Evolutionary conservation across 768 basidiomycete genomes (phyloP), one percentile per base, ranked within the genome.

Genomic region (Lactifluus piperatus): DNA sequence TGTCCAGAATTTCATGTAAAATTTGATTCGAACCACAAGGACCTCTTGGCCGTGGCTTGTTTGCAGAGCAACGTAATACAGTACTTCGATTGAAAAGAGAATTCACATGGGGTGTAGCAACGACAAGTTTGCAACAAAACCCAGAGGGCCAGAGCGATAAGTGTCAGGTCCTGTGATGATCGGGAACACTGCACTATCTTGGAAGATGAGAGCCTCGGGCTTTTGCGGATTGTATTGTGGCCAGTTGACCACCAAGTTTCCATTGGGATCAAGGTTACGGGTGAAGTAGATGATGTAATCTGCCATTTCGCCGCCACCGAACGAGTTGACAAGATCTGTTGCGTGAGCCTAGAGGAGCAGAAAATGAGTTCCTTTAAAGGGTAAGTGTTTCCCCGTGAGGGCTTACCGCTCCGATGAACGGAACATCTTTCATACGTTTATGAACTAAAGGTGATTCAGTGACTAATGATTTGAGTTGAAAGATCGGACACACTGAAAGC

Each of bases 391-490:
- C n/a, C n/a, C n/a, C n/a, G n/a, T n/a, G n/a, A n/a, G n/a, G n/a
- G 24, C 58, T 29, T 34, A 55, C 58, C 32, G 53, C 39, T 54
- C 58, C 58, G 36, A 60, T 11, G 47, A 60, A 60, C 18, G 58
- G 53, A 0, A 1, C 29, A 1, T 44, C 10, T 36, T 60, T 32
- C 47, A n/a, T 39, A 2, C 58, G 47, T 18, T 60, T 60, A 37
- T 44, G 41, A 55, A 55, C 58, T 60, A 6, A n/a, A 16, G 14
- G 26, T 20, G 10, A 32, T 41, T 53, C n/a, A 41, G 30, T 20
- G 30, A 34, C 3, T 18, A 37, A 48, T 14, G 10, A 13, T 18
- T 8, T n/a, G 14, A 37, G n/a, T 22, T 10, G n/a, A 10, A 13
- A 39, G 3, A 1, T 26, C 13, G 51, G 14, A 50, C 58, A 24